These are phyloP conservation scores for Madurella fahalii DNA, from an alignment of 2,329 filamentous ascomycete species.

Conservation along the genomic window DNA sequence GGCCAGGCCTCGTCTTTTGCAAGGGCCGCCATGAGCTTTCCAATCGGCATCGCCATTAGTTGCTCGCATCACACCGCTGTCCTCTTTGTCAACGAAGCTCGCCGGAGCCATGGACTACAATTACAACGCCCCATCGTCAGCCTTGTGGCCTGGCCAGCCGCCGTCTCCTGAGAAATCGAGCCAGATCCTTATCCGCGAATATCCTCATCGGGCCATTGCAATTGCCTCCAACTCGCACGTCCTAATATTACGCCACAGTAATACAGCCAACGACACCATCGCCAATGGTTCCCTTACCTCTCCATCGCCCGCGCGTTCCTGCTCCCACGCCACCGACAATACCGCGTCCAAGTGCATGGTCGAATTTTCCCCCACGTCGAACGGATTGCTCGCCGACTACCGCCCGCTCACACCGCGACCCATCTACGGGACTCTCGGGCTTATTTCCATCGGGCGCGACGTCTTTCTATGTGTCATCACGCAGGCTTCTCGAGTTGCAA, in stretches of 20 bases:
- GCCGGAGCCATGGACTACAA: slow-evolving; percentile 45
- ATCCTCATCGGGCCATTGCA: slow-evolving; percentile 82
- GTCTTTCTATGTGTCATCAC: slow-evolving; percentile 91
- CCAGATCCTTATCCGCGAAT: slow-evolving; percentile 79
- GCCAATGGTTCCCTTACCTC: slow-evolving; percentile 57
- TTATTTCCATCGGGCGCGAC: slow-evolving; percentile 79
- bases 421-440: slow-evolving; percentile 79
- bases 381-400: slow-evolving; percentile 70
- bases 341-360: slow-evolving; percentile 71
- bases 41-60: background rate
- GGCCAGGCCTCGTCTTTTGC: background rate
- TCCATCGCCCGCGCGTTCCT: slow-evolving; percentile 43
- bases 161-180: slow-evolving; percentile 59
- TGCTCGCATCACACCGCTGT: slow-evolving; percentile 1
- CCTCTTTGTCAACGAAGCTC: slow-evolving; percentile 4
- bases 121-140: slow-evolving; percentile 32
- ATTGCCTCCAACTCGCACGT: slow-evolving; percentile 75
- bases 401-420: slow-evolving; percentile 68
- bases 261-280: slow-evolving; percentile 56
- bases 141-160: slow-evolving; percentile 44
- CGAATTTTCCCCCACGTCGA: slow-evolving; percentile 67
- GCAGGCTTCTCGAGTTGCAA: slow-evolving; percentile 71
- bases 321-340: slow-evolving; percentile 40
- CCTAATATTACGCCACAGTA: slow-evolving; percentile 78
- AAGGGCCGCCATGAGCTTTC: slow-evolving; percentile 18